Conservation (phyloP, 2,329 filamentous ascomycete species). For the Chaetothyriales sp. region DNA sequence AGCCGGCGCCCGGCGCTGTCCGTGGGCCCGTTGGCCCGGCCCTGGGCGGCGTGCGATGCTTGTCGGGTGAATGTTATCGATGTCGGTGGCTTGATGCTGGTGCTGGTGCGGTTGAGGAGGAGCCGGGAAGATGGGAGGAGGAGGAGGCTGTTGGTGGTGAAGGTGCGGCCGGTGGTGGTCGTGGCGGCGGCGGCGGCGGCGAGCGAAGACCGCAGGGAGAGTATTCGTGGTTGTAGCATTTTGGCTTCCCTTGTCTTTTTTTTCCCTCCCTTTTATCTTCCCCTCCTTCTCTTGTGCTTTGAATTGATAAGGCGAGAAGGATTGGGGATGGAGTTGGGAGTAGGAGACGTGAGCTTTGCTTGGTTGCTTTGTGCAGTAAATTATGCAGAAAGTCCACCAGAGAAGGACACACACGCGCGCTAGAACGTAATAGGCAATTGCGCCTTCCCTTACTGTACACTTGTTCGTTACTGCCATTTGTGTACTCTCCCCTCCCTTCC, state of each 20-base stretch:
- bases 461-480: too few relatives aligned
- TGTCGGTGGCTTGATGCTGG: too few relatives aligned
- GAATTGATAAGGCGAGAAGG: not conserved
- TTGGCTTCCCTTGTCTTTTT: constrained; percentile 2
- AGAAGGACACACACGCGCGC: not conserved
- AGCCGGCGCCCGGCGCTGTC: constrained; percentile 69
- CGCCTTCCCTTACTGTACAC: too few relatives aligned
- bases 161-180: too few relatives aligned
- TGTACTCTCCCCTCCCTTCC: too few relatives aligned
- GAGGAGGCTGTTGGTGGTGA: constrained; percentile 19
- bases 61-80: constrained; percentile 32
- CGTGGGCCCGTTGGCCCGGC: constrained; percentile 54
- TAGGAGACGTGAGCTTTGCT: not conserved
- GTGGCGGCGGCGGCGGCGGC: too few relatives aligned
- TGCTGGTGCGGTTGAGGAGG: constrained; percentile 15
- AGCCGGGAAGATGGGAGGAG: too few relatives aligned
- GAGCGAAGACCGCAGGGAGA: constrained; percentile 25
- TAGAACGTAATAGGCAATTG: constrained; percentile 10
- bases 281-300: not conserved
- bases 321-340: too few relatives aligned
- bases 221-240: constrained; percentile 31
- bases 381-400: not conserved
- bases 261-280: not conserved
- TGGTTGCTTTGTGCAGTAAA: too few relatives aligned
- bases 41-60: constrained; percentile 50